Base-by-base conservation (phyloP, 441 rosid species). In the Monsonia emarginata region DNA sequence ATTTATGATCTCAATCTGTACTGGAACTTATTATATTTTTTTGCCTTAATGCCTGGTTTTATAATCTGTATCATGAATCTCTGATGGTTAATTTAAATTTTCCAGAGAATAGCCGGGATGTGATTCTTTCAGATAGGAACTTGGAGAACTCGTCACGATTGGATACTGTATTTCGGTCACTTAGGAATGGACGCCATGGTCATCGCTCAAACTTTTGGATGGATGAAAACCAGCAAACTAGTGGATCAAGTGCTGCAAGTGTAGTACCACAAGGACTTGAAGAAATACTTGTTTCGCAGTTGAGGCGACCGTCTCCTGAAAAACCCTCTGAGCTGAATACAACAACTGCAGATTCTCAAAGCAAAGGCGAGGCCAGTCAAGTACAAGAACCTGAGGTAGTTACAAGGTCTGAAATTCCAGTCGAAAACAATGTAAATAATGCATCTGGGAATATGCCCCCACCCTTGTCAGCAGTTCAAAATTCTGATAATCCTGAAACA, bases 181-280 rank as follows among this genome's bases (percentile, higher is more conserved):
- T 95, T 80, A 83, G 99, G 78, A 91, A 77, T 82, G 96, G 96
- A 22, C 96, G 96, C 59, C 96, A 87, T 70, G 89, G 96, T 10
- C 87, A 88, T 64, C 99, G 97, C 63, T 73, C 88, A 85, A 89
- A 89, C 81, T 75, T 91, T 79, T 95, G 99, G 99, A 83, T 78
- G 74, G 97, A 95, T 85, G 96, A 88, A 56, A 95, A 76, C 80
- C 97, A 84, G 75, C 96, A 78, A 75, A 81, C 75, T 74, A 81
- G 86, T 78, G 97, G 96, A 71, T 82, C 97, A 19, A 86, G 75
- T 84, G 79, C 88, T 64, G 77, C 96, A 67, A 70, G 75, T 38
- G 75, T 89, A 30, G 74, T 94, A 64, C 97, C 99, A 26, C 94
- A 80, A 72, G 97, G 92, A 62, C 96, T 95, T 69, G 99, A 95